Evolutionary conservation across 306 rosid genomes (phyloP), one percentile per base, ranked within the genome.

Genomic region (Albizia julibrissin): DNA sequence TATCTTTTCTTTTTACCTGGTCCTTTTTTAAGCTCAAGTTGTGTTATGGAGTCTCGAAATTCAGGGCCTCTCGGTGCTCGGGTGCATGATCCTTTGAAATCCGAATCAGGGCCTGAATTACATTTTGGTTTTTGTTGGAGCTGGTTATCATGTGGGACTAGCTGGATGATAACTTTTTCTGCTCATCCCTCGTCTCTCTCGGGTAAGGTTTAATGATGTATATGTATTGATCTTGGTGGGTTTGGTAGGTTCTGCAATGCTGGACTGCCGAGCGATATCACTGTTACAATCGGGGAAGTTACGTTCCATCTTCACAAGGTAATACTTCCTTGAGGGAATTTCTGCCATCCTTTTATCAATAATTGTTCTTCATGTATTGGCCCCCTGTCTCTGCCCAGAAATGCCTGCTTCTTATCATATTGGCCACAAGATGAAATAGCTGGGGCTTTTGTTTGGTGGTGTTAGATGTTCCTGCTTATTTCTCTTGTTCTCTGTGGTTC

Each of bases 301-400:
- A 85, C 80, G 77, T 89, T 91, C 81, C 92, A 91, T 85, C 90
- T 91, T 77, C 94, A 91, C 80, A 89, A 89, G 92, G 94, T 91
- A 86, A 24, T 75, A 27, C 27, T 50, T 42, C 42, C n/a, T 69
- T 50, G 18, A 43, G 80, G 16, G 5, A 11, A 18, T 29, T 52
- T 42, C 59, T 54, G 29, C 70, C 54, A 19, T 79, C 22, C 46
- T n/a, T n/a, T 13, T 37, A 52, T 34, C 27, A 54, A 37, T 31
- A 52, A 2, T 16, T 8, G 43, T 61, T 39, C 27, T 62, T 61
- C 62, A 6, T 68, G 68, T 22, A 29, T 52, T 33, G 54, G 26
- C 40, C 56, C 27, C 26, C 19, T n/a, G 43, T 69, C 18, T 72
- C 70, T 43, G 34, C 78, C 42, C 47, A 31, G 31, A 46, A 73